A percentile compares a stretch with the other conserved stretches of the same genome.
Conservation (phyloP, 441 rosid species). For the Melastoma candidum region DNA sequence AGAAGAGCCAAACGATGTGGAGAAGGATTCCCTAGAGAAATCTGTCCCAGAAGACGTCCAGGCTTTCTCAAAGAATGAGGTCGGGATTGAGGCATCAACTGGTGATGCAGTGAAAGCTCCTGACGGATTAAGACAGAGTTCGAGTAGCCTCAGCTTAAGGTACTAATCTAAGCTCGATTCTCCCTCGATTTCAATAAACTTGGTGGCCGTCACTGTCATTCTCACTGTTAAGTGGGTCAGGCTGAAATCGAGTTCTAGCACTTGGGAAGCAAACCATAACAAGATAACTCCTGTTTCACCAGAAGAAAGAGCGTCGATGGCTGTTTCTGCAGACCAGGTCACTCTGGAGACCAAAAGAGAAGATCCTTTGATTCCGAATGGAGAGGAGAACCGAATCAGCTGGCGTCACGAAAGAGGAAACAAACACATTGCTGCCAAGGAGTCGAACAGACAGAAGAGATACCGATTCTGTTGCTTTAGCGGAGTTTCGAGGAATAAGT, state of each 20-base stretch:
- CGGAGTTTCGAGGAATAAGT: too few relatives aligned
- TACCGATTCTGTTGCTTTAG: too few relatives aligned
- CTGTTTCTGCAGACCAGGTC: constrained; percentile 21
- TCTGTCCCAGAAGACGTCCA: constrained; percentile 15
- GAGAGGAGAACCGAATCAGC: too few relatives aligned
- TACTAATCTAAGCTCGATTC: constrained; percentile 11
- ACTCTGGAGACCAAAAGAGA: not conserved
- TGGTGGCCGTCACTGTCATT: not conserved
- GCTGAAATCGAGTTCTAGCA: constrained; percentile 34
- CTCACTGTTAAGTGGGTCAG: not conserved
- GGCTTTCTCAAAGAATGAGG: constrained; percentile 23
- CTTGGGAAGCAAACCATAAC: constrained; percentile 47
- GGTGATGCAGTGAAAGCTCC: constrained; percentile 28
- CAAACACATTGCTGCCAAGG: too few relatives aligned
- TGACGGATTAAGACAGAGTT: constrained; percentile 29
- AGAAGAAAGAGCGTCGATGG: constrained; percentile 20
- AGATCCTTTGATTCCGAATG: too few relatives aligned
- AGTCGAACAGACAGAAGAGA: too few relatives aligned
- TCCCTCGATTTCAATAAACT: not conserved
- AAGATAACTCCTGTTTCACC: constrained; percentile 57
- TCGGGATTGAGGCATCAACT: constrained; percentile 22
- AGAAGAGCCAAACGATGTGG: constrained; percentile 20
- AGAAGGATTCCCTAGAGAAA: constrained; percentile 19
- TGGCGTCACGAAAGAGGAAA: too few relatives aligned
- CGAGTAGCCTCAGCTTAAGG: constrained; percentile 28